Conservation (phyloP, 1,284 basidiomycete species). For the Malassezia psittaci region DNA sequence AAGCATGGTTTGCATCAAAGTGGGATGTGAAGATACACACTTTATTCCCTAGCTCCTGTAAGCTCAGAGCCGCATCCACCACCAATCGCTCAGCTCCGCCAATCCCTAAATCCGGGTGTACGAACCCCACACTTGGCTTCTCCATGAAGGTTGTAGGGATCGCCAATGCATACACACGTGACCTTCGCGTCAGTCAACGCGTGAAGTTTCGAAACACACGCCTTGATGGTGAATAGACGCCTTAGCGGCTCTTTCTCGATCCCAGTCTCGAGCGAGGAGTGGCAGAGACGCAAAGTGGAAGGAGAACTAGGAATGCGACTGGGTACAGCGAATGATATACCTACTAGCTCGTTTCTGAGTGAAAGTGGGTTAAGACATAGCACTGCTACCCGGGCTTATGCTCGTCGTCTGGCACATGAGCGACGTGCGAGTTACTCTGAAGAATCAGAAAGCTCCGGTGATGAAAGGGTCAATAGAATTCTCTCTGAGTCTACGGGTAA, state of each 20-base stretch:
- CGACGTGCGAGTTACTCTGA: background rate
- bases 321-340: background rate
- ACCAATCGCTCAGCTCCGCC: constrained; percentile 93
- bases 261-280: constrained; percentile 7
- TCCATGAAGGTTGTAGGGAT: background rate
- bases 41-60: constrained; percentile 72
- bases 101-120: constrained; percentile 91
- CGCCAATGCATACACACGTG: background rate
- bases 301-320: constrained; percentile 6
- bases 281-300: constrained; percentile 9
- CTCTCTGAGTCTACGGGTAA: constrained; percentile 9
- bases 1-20: constrained; percentile 59
- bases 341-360: constrained; percentile 4
- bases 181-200: background rate
- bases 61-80: constrained; percentile 83
- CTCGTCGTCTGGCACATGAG: background rate
- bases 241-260: constrained; percentile 2
- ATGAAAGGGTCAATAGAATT: background rate
- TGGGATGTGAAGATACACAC: constrained; percentile 92
- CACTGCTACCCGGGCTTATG: background rate
- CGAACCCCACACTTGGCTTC: constrained; percentile 60
- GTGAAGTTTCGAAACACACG: background rate
- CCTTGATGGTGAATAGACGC: background rate
- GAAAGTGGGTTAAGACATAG: background rate
- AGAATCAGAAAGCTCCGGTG: constrained; percentile 6